Base-by-base conservation (phyloP, 1,284 basidiomycete species). In the Trichosporon sp. region DNA sequence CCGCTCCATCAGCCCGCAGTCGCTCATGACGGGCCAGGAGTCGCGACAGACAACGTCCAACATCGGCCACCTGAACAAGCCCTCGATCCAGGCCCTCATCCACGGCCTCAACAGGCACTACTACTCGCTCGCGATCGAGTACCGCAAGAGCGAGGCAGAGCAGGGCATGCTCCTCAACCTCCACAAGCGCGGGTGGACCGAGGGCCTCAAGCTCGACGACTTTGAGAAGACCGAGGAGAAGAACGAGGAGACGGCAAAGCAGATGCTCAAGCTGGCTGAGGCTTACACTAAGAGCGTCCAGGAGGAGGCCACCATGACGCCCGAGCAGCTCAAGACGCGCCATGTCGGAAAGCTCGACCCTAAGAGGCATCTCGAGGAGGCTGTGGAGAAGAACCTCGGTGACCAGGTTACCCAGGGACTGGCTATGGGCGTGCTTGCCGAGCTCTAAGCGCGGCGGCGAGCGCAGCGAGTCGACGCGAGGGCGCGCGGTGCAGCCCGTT, bases 321-420 rank as follows among this genome's bases (percentile, higher is more conserved):
- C 89, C 16, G 91, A 95, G 58, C 92, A 96, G 77, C 85, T 96
- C 58, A 95, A 95, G 83, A 96, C 92, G 62, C 87, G 94, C 69
- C 95, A 97, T 80, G 94, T 98, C 71, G 95, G 95, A 65, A 98
- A 96, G 81, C 92, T 95, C 74, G 94, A 98, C 82, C 94, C 94
- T 52, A 98, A 97, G 82, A 87, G 94, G 72, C 94, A 98, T 83
- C 80, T 98, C 69, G 93, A 95, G 75, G 95, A 96, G 81, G 89
- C 90, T 31, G 95, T 95, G n/a, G 94, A 96, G 81, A 91, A 89
- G 80, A 91, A 92, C 1, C 95, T 98, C 87, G 92, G 91, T 16
- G 89, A 95, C 80, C 92, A 96, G 81, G 93, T 97, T 66, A 89
- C 94, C 40, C 94, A 97, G 82, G 92, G 90, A 75, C 80, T 95